A percentile compares a stretch with the other conserved stretches of the same genome.
These are phyloP conservation scores for Candida tallmaniae DNA, from an alignment of 805 yeast species.

Conservation along the genomic window DNA sequence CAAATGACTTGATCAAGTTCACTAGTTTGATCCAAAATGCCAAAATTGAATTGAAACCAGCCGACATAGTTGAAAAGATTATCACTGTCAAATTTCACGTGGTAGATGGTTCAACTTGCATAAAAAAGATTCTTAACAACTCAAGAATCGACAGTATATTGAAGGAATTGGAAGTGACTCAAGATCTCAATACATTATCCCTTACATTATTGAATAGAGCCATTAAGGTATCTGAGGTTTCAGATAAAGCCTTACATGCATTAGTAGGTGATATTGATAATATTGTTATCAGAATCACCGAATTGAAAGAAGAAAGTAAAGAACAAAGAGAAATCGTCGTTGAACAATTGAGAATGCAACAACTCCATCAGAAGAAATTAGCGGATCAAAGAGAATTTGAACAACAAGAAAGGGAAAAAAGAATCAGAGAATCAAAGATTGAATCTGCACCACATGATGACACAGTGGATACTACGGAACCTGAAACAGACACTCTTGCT, in stretches of 20 bases:
- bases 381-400: constrained; percentile 4
- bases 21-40: constrained; percentile 31
- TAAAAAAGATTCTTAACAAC: constrained; percentile 8
- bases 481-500: not conserved
- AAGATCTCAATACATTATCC: constrained; percentile 2
- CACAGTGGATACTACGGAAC: not conserved
- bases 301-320: constrained; percentile 11
- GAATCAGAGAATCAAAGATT: not conserved
- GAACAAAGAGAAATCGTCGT: constrained; percentile 20
- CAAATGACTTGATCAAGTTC: constrained; percentile 27
- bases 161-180: not conserved
- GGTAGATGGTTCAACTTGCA: constrained; percentile 2
- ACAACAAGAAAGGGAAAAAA: constrained; percentile 6
- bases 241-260: not conserved
- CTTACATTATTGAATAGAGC: constrained; percentile 7
- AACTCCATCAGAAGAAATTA: constrained; percentile 9
- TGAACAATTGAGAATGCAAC: constrained; percentile 14
- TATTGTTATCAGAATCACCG: constrained; percentile 22
- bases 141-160: not conserved
- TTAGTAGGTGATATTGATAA: constrained; percentile 20
- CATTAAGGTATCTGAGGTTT: not conserved
- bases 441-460: constrained; percentile 1
- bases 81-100: constrained; percentile 6
- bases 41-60: constrained; percentile 21
- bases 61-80: constrained; percentile 6